phyloP scores from a whole-genome alignment of 108 stramenopile species.

The Cylindrotheca fusiformis region DNA sequence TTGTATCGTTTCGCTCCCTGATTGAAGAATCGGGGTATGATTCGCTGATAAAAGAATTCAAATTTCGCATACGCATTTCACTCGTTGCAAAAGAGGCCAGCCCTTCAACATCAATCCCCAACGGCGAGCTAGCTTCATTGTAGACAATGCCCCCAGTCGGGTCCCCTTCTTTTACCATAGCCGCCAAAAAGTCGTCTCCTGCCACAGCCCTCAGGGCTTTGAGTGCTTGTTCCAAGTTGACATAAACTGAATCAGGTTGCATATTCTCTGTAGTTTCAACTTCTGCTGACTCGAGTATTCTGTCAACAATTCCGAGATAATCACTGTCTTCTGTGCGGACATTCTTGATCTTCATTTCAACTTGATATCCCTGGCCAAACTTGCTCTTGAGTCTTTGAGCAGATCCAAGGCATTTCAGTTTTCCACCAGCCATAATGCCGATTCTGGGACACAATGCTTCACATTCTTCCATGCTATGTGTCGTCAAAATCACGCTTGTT shows the following conservation, averaged over 20 bases:
- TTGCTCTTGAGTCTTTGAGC: conserved; percentile 84
- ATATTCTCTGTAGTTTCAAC: conserved; percentile 10
- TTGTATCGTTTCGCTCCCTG: conserved; percentile 79
- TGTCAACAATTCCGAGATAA: conserved; percentile 12
- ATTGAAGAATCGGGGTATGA: conserved; percentile 52
- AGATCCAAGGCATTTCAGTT: conserved; percentile 85
- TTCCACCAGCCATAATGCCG: conserved; percentile 94
- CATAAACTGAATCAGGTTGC: not conserved
- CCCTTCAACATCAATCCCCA: conserved; percentile 45
- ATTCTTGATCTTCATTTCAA: conserved; percentile 73
- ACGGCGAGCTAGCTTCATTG: conserved; percentile 55
- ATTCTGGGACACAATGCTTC: conserved; percentile 96
- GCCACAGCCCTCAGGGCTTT: conserved; percentile 37
- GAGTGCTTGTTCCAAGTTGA: conserved; percentile 1
- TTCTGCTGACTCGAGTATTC: not conserved
- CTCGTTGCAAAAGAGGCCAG: conserved; percentile 57
- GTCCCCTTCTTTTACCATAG: conserved; percentile 38
- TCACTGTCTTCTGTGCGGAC: conserved; percentile 42
- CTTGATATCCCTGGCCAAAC: conserved; percentile 79
- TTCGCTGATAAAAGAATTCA: conserved; percentile 46
- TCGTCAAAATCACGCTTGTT: conserved; percentile 81
- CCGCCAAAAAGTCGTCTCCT: conserved; percentile 46
- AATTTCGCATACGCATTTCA: conserved; percentile 61
- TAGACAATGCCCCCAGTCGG: conserved; percentile 52
- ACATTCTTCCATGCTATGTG: conserved; percentile 94